These are phyloP conservation scores for Schwanniomyces etchellsii DNA, from an alignment of 1,139 yeast species.

Conservation along the genomic window DNA sequence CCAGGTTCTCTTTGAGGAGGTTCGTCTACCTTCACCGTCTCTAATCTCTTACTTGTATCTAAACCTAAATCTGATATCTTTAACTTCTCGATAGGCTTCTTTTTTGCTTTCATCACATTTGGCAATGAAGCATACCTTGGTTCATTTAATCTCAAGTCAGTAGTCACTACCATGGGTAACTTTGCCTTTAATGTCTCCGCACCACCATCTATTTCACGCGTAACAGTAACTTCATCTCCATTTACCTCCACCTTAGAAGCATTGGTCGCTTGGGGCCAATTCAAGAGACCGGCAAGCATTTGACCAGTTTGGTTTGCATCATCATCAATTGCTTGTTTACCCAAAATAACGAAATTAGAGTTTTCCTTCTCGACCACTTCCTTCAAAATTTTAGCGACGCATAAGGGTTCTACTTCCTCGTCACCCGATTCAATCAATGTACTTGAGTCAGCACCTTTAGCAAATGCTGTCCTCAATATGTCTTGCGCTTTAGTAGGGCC, in stretches of 20 bases:
- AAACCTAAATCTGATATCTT: constrained; percentile 69
- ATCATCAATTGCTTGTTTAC: constrained; percentile 95
- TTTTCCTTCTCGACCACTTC: constrained; percentile 66
- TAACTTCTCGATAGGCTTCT: constrained; percentile 79
- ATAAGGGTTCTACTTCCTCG: constrained; percentile 75
- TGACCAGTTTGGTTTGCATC: constrained; percentile 97
- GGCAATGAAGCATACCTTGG: constrained; percentile 94
- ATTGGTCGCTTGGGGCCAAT: constrained; percentile 98
- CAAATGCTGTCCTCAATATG: constrained; percentile 81
- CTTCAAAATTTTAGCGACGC: constrained; percentile 79
- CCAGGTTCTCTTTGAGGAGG: constrained; percentile 85
- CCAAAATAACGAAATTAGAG: constrained; percentile 77
- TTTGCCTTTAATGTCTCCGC: constrained; percentile 73
- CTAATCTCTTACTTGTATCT: constrained; percentile 58
- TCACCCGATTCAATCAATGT: constrained; percentile 79
- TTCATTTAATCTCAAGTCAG: constrained; percentile 88
- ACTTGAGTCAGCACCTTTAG: constrained; percentile 88
- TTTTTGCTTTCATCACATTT: constrained; percentile 96
- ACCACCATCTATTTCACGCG: constrained; percentile 95
- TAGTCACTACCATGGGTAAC: constrained; percentile 82
- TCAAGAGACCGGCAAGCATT: constrained; percentile 87
- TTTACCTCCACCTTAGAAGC: constrained; percentile 80
- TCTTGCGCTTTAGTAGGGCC: constrained; percentile 89
- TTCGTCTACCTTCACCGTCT: constrained; percentile 71
- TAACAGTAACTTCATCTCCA: constrained; percentile 61